phyloP scores from a whole-genome alignment of 83 land plant species.

The Thuja plicata region DNA sequence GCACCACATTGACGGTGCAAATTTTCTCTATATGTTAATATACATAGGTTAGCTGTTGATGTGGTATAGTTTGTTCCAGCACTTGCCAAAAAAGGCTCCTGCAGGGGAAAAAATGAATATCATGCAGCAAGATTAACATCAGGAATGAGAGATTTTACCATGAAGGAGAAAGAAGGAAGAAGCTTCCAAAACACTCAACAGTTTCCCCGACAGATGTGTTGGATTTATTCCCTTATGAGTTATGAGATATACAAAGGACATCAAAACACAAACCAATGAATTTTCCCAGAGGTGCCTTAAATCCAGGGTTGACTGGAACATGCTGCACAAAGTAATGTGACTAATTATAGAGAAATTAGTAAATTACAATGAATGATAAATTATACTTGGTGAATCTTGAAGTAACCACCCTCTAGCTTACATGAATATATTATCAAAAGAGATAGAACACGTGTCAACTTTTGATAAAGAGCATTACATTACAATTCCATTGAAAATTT shows the following conservation, averaged over 20 bases:
- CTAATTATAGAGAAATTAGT: not conserved
- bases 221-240: not conserved
- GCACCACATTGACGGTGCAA: not conserved
- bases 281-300: not conserved
- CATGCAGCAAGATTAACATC: not conserved
- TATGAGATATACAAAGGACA: not conserved
- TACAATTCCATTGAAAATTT: not conserved
- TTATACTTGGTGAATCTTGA: not conserved
- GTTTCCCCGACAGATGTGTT: not conserved
- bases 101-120: not conserved
- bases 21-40: not conserved
- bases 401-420: not conserved
- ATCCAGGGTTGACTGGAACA: not conserved
- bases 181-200: not conserved
- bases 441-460: not conserved
- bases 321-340: not conserved
- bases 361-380: not conserved
- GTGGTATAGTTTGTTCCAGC: not conserved
- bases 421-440: not conserved
- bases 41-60: not conserved
- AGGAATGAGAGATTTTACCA: not conserved
- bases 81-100: not conserved
- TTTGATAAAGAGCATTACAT: not conserved
- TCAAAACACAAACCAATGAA: conserved; percentile 7
- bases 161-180: conserved; percentile 4